Evolutionary conservation across 495 filamentous ascomycete genomes (phyloP).

Genomic region (Polyplosphaeria fusca): DNA sequence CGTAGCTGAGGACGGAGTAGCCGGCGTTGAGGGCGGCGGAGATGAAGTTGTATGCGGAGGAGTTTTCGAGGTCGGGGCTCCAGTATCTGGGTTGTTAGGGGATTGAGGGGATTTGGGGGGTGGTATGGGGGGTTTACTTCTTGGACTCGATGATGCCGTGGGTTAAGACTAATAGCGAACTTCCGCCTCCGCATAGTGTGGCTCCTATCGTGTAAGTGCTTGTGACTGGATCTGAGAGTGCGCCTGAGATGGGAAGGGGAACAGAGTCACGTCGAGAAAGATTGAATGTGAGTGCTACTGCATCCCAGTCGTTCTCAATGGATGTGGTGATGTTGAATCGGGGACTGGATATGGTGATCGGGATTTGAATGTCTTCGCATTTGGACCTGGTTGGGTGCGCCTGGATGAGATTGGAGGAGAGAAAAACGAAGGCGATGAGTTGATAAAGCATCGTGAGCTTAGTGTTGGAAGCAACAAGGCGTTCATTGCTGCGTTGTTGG

Average conservation of each 20-base stretch:
- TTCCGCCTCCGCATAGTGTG: neutral
- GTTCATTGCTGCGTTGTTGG: too few relatives aligned
- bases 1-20: conserved; percentile 9
- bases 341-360: neutral
- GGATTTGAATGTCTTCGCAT: neutral
- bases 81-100: too few relatives aligned
- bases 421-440: too few relatives aligned
- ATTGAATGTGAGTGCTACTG: neutral
- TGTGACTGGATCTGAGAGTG: neutral
- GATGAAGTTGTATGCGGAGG: neutral
- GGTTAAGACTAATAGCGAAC: neutral
- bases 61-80: neutral
- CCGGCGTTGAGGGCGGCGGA: neutral
- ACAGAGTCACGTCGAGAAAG: neutral
- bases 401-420: too few relatives aligned
- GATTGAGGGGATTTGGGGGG: too few relatives aligned
- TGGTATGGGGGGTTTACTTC: too few relatives aligned
- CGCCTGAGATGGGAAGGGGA: neutral
- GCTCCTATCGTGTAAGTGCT: neutral
- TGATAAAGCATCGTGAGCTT: too few relatives aligned
- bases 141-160: conserved; percentile 9
- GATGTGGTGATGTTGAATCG: neutral
- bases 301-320: neutral
- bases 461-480: too few relatives aligned
- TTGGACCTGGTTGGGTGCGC: neutral